A percentile compares a stretch with the other conserved stretches of the same genome.
Evolutionary conservation across 106 monocot genomes (phyloP).

Genomic region (Dendrobium huoshanense): DNA sequence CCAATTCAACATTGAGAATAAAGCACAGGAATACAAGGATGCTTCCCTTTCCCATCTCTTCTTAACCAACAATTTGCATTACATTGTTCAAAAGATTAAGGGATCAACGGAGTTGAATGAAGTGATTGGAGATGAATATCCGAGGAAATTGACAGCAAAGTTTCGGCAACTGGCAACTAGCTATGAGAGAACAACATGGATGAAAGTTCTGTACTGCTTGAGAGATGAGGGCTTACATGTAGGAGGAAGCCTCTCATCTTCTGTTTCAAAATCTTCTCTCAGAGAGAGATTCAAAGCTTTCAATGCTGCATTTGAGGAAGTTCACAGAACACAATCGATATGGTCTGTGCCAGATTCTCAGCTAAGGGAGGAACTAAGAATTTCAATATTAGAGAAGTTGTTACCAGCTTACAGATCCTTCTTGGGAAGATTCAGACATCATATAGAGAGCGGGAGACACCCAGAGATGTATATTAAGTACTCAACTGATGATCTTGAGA

Average conservation of each 20-base stretch:
- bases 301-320: constrained; percentile 87
- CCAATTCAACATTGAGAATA: constrained; percentile 58
- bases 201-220: constrained; percentile 58
- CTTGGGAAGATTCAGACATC: constrained; percentile 73
- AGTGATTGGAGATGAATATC: constrained; percentile 67
- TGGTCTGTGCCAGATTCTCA: constrained; percentile 84
- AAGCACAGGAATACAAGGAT: constrained; percentile 65
- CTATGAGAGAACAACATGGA: constrained; percentile 82
- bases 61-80: constrained; percentile 92
- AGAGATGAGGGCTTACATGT: constrained; percentile 85
- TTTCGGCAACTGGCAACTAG: constrained; percentile 65
- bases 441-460: constrained; percentile 76
- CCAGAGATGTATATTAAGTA: constrained; percentile 93
- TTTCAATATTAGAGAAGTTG: constrained; percentile 66
- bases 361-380: constrained; percentile 86
- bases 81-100: constrained; percentile 83
- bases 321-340: constrained; percentile 50
- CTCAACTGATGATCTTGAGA: constrained; percentile 86
- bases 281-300: constrained; percentile 88
- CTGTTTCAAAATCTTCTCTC: constrained; percentile 47
- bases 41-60: constrained; percentile 57
- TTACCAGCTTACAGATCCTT: constrained; percentile 89
- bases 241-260: constrained; percentile 74
- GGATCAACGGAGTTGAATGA: constrained; percentile 56
- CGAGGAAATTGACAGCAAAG: constrained; percentile 50